Percentiles rank a stretch among this genome's conserved stretches.
Evolutionary conservation across 1,284 basidiomycete genomes (phyloP).

Genomic region (Irpex rosettiformis): DNA sequence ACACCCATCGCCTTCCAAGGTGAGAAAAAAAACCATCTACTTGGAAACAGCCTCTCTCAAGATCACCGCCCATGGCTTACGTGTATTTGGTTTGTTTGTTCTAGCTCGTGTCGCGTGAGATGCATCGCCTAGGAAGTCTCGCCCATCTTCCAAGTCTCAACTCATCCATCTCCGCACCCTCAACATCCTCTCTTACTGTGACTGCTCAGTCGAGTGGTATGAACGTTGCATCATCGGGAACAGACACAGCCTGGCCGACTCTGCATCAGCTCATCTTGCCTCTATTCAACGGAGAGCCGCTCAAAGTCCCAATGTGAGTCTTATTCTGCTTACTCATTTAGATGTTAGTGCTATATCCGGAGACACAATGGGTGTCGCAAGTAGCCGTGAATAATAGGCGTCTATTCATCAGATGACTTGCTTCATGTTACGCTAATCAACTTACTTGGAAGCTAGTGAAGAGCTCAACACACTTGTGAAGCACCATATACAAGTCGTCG

Average conservation of each 20-base stretch:
- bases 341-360: background rate
- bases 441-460: constrained; percentile 50
- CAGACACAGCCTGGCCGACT: constrained; percentile 73
- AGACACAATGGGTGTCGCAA: too few species aligned
- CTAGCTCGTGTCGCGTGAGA: constrained; percentile 70
- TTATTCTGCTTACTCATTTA: background rate
- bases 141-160: constrained; percentile 40
- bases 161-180: constrained; percentile 34
- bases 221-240: constrained; percentile 34
- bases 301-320: constrained; percentile 80
- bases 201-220: constrained; percentile 26
- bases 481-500: constrained; percentile 69
- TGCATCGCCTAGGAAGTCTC: constrained; percentile 70
- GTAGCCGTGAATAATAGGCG: too few species aligned
- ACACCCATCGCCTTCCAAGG: constrained; percentile 68
- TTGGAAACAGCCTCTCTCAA: constrained; percentile 3
- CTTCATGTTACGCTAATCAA: background rate
- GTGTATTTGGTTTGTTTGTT: constrained; percentile 38
- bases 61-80: background rate
- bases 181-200: constrained; percentile 31
- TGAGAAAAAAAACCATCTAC: constrained; percentile 23
- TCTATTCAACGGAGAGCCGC: constrained; percentile 87
- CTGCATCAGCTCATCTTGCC: constrained; percentile 87
- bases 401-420: background rate
- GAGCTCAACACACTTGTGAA: constrained; percentile 83